phyloP scores from a whole-genome alignment of 805 yeast species.

The Cyberlindnera bimundalis region DNA sequence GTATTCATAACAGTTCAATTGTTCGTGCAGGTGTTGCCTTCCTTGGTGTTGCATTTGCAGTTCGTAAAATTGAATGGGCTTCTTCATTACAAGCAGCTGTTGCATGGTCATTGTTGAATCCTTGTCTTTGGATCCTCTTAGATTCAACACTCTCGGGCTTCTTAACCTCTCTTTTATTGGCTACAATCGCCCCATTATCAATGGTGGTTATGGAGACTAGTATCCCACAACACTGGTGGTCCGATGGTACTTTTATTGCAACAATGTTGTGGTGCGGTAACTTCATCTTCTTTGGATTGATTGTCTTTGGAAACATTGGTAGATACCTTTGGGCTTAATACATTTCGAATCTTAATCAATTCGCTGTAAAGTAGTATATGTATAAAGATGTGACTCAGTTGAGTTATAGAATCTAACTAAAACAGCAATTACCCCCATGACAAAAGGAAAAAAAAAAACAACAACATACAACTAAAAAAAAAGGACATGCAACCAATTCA shows the following conservation, averaged over 20 bases:
- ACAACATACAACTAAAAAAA: not conserved
- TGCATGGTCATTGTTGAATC: constrained; percentile 59
- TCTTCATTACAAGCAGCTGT: constrained; percentile 61
- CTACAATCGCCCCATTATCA: constrained; percentile 21
- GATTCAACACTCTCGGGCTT: constrained; percentile 59
- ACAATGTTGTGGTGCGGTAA: constrained; percentile 54
- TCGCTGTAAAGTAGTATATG: no score
- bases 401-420: no score
- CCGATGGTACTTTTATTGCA: constrained; percentile 39
- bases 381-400: no score
- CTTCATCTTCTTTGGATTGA: constrained; percentile 61
- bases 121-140: constrained; percentile 62
- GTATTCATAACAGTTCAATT: constrained; percentile 19
- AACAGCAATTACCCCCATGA: not conserved
- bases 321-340: constrained; percentile 41
- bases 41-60: constrained; percentile 68
- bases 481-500: not conserved
- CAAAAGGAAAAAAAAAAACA: not conserved
- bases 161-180: constrained; percentile 33
- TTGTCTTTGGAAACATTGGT: constrained; percentile 68
- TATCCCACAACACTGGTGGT: constrained; percentile 58
- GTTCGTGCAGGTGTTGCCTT: constrained; percentile 52
- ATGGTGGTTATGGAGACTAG: constrained; percentile 28
- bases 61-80: constrained; percentile 67
- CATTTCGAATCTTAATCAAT: not conserved